Evolutionary conservation across 441 rosid genomes (phyloP), one percentile per base, ranked within the genome.

Genomic region (Sinapis alba): DNA sequence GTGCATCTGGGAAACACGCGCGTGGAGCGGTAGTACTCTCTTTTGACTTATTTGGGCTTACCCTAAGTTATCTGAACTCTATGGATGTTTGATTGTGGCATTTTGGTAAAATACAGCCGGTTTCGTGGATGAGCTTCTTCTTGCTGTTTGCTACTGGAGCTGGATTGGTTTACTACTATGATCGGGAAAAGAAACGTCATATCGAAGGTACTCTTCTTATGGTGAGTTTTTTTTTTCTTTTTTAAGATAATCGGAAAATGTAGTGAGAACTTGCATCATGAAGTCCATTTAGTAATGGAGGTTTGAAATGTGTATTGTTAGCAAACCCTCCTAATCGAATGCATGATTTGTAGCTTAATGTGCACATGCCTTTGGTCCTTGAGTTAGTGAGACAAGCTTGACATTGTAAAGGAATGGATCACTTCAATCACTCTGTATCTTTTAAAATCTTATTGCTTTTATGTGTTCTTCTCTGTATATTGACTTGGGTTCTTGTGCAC

Each of bases 71-170:
- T 43, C 19, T n/a, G 19, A 19, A 5, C 51, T 12, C 27, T 75
- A 5, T 64, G 24, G 18, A n/a, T 78, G 74, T 57, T 20, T 67
- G 53, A 71, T 76, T 68, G 62, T 54, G 76, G 11, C 23, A 2
- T 13, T 41, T 50, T 64, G 72, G 64, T 34, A 2, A 36, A 65
- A 73, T 86, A 38, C 15, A 95, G 97, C 98, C 97, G 5, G 87
- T 95, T 80, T 95, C 97, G 23, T 95, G 99, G 97, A 72, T 91
- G 87, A 95, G 97, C 73, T 87, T 95, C 71, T 84, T 91, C 69
- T 80, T 95, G 79, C 82, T 95, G 81, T 75, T 85, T 32, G 80
- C 84, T 13, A 91, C 98, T 36, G 98, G 97, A 79, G 90, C 86
- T 5, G 97, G 97, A 79, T 60, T 95, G 65, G 63, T 92, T 57